Conservation (phyloP, 257 asterid genomes). For the Scutellaria barbata region DNA sequence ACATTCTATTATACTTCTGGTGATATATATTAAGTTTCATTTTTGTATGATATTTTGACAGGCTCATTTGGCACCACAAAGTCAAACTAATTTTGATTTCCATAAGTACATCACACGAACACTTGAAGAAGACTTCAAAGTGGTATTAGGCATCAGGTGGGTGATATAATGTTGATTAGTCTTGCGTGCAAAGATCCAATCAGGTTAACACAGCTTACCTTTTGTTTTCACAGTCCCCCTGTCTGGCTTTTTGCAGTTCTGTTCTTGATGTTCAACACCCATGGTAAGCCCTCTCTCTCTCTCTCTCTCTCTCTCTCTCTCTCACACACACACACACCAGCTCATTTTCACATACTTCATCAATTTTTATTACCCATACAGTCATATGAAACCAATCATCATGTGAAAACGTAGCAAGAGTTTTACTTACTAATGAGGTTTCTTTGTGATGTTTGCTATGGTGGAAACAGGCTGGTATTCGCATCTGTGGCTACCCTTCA, state of each 20-base stretch:
- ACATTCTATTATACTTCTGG: neutral
- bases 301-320: neutral
- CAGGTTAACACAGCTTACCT: slow-evolving; percentile 8
- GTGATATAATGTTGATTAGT: neutral
- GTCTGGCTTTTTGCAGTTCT: slow-evolving; percentile 64
- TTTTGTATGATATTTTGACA: slow-evolving; percentile 32
- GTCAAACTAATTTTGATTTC: slow-evolving; percentile 48
- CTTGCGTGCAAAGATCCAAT: neutral
- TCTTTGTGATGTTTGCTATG: slow-evolving; percentile 3
- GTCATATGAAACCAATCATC: neutral
- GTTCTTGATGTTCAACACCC: slow-evolving; percentile 60
- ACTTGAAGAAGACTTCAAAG: slow-evolving; percentile 64
- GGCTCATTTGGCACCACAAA: slow-evolving; percentile 64
- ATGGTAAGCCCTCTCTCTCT: slow-evolving; percentile 45
- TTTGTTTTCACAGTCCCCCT: slow-evolving; percentile 49
- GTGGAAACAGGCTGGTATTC: slow-evolving; percentile 52
- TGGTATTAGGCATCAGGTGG: slow-evolving; percentile 64
- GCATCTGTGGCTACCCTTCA: slow-evolving; percentile 64
- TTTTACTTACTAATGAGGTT: neutral
- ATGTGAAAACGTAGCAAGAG: neutral
- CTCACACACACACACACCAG: too few species aligned
- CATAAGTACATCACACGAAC: slow-evolving; percentile 59
- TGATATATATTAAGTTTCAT: neutral
- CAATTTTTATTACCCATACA: neutral
- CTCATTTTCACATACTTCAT: neutral